Evolutionary conservation across 2,329 filamentous ascomycete species (phyloP).

Genomic region (Emericellopsis atlantica): DNA sequence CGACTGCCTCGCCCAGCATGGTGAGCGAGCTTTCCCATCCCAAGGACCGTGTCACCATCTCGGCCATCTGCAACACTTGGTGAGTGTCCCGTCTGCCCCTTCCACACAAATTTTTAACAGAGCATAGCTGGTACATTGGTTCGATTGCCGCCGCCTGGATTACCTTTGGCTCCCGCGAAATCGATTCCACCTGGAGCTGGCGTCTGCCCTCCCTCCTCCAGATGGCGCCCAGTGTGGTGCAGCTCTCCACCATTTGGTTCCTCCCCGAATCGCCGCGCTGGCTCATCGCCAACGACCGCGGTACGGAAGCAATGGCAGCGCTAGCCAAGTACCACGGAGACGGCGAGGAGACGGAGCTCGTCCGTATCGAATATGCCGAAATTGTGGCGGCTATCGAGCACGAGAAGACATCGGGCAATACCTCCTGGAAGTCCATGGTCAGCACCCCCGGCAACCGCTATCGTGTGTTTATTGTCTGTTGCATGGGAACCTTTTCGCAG

Average conservation of each 20-base stretch:
- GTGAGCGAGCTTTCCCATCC: slow-evolving; percentile 40
- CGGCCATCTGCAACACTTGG: slow-evolving; percentile 37
- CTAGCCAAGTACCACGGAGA: slow-evolving; percentile 39
- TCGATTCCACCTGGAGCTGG: slow-evolving; percentile 23
- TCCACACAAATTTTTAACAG: neutral
- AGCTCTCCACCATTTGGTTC: slow-evolving; percentile 34
- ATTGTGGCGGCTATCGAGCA: slow-evolving; percentile 34
- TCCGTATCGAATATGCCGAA: slow-evolving; percentile 43
- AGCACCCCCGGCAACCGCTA: slow-evolving; percentile 17
- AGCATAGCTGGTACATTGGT: slow-evolving; percentile 30
- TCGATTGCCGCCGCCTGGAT: slow-evolving; percentile 28
- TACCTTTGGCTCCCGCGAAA: slow-evolving; percentile 27
- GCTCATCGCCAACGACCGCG: slow-evolving; percentile 39
- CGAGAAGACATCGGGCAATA: slow-evolving; percentile 20
- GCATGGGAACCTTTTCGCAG: slow-evolving; percentile 30
- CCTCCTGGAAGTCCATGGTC: slow-evolving; percentile 15
- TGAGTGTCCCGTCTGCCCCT: slow-evolving; percentile 2
- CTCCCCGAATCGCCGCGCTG: slow-evolving; percentile 52
- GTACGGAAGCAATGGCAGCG: slow-evolving; percentile 34
- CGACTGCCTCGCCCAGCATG: slow-evolving; percentile 34
- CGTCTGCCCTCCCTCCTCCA: slow-evolving; percentile 17
- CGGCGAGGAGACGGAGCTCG: slow-evolving; percentile 27
- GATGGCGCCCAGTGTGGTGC: slow-evolving; percentile 24
- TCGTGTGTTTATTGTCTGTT: slow-evolving; percentile 23
- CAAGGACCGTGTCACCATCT: slow-evolving; percentile 37